Evolutionary conservation across 306 rosid genomes (phyloP).

Genomic region (Acacia acuminata): DNA sequence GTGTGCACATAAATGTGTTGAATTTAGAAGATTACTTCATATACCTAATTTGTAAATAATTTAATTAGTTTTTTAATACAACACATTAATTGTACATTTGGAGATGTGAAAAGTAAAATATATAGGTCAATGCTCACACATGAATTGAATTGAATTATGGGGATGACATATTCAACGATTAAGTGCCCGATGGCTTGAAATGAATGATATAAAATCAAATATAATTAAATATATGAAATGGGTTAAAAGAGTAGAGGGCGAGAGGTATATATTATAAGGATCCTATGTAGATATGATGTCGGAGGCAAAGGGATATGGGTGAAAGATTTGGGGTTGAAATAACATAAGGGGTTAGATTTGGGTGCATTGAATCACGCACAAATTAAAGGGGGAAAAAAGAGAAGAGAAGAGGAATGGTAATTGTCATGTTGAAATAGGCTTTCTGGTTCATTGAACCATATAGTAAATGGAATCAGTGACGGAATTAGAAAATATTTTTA

Average conservation of each 20-base stretch:
- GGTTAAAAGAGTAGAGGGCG: neutral
- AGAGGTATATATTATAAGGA: neutral
- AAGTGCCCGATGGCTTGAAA: neutral
- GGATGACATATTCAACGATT: too few relatives aligned
- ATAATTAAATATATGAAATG: neutral
- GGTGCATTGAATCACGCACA: constrained; percentile 13
- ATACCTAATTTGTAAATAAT: too few relatives aligned
- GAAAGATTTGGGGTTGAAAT: neutral
- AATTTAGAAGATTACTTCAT: too few relatives aligned
- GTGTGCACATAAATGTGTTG: too few relatives aligned
- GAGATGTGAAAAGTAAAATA: neutral
- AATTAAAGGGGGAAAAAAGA: neutral
- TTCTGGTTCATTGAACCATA: too few relatives aligned
- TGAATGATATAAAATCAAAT: neutral
- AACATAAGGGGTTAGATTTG: constrained; percentile 2
- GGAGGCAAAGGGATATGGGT: constrained; percentile 1
- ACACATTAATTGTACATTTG: neutral
- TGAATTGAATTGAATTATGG: neutral
- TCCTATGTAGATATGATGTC: constrained; percentile 11
- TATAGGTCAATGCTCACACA: neutral
- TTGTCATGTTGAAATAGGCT: neutral
- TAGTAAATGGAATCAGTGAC: too few relatives aligned
- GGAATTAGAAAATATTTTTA: too few relatives aligned
- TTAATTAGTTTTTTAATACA: too few relatives aligned
- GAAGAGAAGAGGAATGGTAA: neutral